These are phyloP conservation scores for Cladosporium velox DNA, from an alignment of 2,329 filamentous ascomycete genomes.

Conservation along the genomic window DNA sequence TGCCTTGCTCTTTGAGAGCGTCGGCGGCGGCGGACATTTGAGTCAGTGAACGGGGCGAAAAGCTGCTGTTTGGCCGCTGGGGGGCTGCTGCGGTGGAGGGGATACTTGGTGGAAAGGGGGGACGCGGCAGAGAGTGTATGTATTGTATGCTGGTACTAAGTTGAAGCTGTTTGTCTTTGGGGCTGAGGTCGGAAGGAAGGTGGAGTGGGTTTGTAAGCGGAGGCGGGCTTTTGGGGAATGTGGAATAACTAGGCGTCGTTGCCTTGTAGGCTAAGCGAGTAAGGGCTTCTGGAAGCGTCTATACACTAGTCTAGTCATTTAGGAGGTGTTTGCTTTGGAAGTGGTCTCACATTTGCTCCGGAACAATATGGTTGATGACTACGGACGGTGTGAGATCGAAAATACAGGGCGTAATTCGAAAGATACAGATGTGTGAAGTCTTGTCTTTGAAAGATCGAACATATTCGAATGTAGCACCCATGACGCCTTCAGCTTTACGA, in stretches of 20 bases:
- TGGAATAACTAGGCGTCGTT: conserved; percentile 2
- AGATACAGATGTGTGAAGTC: too few species aligned
- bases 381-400: too few species aligned
- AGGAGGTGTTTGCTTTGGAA: not conserved
- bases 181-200: not conserved
- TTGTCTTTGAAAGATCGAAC: too few species aligned
- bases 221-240: conserved; percentile 10
- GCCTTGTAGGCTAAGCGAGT: conserved; percentile 1
- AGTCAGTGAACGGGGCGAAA: not conserved
- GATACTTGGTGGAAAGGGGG: not conserved
- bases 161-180: not conserved
- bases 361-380: not conserved
- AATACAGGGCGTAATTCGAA: too few species aligned
- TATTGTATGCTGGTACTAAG: not conserved
- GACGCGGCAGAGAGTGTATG: not conserved
- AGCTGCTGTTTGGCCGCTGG: not conserved
- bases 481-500: not conserved
- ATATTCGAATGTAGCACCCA: not conserved
- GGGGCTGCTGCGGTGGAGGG: not conserved
- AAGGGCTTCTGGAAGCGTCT: conserved; percentile 19
- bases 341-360: not conserved
- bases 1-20: conserved; percentile 57
- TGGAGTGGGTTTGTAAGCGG: conserved; percentile 8
- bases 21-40: conserved; percentile 44
- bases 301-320: conserved; percentile 5